Evolutionary conservation across 2,329 filamentous ascomycete species (phyloP).

Genomic region (Aspergillus caelatus): DNA sequence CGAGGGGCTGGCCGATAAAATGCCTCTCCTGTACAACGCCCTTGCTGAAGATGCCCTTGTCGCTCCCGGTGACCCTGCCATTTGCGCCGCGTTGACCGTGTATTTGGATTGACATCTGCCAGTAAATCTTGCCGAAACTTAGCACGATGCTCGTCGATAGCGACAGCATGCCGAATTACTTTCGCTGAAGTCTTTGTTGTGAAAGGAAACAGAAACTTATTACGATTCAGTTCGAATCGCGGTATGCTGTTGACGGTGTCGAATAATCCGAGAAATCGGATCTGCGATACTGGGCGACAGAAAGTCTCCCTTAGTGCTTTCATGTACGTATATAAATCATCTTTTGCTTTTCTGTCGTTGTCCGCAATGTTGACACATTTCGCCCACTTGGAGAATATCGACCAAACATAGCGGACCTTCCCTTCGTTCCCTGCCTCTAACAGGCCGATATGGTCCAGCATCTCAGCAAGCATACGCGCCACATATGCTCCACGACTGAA

Average conservation of each 20-base stretch:
- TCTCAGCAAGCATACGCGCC: conserved; percentile 72
- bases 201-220: too few relatives aligned
- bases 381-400: conserved; percentile 65
- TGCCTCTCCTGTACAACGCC: too few relatives aligned
- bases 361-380: conserved; percentile 5
- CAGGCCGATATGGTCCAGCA: conserved; percentile 76
- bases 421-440: conserved; percentile 78
- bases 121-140: conserved; percentile 41
- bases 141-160: conserved; percentile 55
- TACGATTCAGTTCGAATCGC: too few relatives aligned
- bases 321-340: too few relatives aligned
- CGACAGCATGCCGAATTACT: conserved; percentile 54
- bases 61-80: too few relatives aligned
- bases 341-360: not conserved
- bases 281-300: too few relatives aligned
- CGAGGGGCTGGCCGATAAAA: too few relatives aligned
- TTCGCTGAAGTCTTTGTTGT: conserved; percentile 18
- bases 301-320: too few relatives aligned
- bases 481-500: conserved; percentile 72
- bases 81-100: too few relatives aligned
- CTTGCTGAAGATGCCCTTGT: too few relatives aligned
- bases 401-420: conserved; percentile 76
- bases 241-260: not conserved
- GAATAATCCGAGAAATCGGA: not conserved
- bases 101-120: too few relatives aligned